A percentile compares a stretch with the other conserved stretches of the same genome.
Conservation (phyloP, 805 yeast species). For the Blastobotrys terrestris region DNA sequence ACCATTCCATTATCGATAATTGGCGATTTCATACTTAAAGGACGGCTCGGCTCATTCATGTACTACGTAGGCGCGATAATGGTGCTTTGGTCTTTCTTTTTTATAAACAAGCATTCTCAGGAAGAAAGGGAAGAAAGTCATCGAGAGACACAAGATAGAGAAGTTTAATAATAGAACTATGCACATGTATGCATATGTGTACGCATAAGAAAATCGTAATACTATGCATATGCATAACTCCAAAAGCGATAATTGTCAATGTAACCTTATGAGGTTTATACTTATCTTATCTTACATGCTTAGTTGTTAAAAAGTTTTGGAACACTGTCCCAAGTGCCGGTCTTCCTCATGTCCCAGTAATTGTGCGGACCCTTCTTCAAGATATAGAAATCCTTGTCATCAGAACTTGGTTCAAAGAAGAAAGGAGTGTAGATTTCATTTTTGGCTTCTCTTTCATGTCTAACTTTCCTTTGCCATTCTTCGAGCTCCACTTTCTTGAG, state of each 20-base stretch:
- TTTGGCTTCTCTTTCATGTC: slow-evolving; percentile 49
- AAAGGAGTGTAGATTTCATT: slow-evolving; percentile 47
- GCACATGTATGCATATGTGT: too few species aligned
- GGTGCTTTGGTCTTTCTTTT: slow-evolving; percentile 76
- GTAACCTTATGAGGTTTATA: slow-evolving; percentile 4
- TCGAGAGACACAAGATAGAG: not conserved
- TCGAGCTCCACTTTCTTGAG: slow-evolving; percentile 60
- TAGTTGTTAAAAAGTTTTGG: slow-evolving; percentile 12
- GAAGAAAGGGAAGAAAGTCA: slow-evolving; percentile 38
- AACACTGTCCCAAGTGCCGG: slow-evolving; percentile 27
- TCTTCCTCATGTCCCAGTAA: slow-evolving; percentile 76
- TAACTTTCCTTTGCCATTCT: slow-evolving; percentile 70
- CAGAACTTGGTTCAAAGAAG: slow-evolving; percentile 45
- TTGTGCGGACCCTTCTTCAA: slow-evolving; percentile 46
- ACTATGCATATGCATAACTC: too few species aligned
- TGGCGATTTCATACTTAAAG: slow-evolving; percentile 75
- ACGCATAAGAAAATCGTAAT: too few species aligned
- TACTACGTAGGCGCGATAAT: slow-evolving; percentile 76
- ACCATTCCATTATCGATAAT: slow-evolving; percentile 94
- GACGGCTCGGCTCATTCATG: slow-evolving; percentile 49
- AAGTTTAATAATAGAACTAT: not conserved
- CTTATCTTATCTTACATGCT: not conserved
- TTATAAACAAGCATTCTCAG: slow-evolving; percentile 74
- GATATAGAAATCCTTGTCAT: slow-evolving; percentile 43
- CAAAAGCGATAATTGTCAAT: too few species aligned